phyloP scores from a whole-genome alignment of 169 alveolate species.

The Sarcocystis neurona region DNA sequence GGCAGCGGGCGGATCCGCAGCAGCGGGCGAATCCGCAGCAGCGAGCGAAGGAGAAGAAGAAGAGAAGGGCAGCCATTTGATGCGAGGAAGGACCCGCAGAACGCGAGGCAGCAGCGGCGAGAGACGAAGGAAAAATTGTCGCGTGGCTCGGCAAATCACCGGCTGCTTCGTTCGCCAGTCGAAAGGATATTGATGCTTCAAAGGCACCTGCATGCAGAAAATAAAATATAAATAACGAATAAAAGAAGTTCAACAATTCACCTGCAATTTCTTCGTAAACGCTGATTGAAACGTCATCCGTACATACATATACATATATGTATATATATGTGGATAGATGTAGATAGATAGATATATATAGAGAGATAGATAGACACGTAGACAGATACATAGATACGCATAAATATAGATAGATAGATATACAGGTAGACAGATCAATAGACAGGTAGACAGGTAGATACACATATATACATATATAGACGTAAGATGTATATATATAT shows the following conservation, averaged over 20 bases:
- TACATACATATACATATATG: neutral
- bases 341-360: neutral
- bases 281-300: neutral
- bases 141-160: conserved; percentile 15
- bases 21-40: neutral
- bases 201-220: neutral
- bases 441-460: neutral
- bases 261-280: neutral
- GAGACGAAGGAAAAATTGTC: neutral
- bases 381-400: neutral
- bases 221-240: neutral
- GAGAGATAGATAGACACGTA: neutral
- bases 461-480: too few relatives aligned
- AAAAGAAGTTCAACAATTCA: neutral
- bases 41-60: neutral
- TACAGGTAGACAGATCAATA: neutral
- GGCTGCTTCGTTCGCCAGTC: conserved; percentile 48
- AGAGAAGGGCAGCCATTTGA: neutral
- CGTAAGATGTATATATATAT: too few relatives aligned
- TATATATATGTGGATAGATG: neutral
- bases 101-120: neutral
- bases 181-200: neutral
- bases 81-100: neutral
- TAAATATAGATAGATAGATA: neutral
- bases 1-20: neutral